A percentile compares a stretch with the other conserved stretches of the same genome.
Evolutionary conservation across 345 rosid species (phyloP).

Genomic region (Rhodomyrtus tomentosa): DNA sequence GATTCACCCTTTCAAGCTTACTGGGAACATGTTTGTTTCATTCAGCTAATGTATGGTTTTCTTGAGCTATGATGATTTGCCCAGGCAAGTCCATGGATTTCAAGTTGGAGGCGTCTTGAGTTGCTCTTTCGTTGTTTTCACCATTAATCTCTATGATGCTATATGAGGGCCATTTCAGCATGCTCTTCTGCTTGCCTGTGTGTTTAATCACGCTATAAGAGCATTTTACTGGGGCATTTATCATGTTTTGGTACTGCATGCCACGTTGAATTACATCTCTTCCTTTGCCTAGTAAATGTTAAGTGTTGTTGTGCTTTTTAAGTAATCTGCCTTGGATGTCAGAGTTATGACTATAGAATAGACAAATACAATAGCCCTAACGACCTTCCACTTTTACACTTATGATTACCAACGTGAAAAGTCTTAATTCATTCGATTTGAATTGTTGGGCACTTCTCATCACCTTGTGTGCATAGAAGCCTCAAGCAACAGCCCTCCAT

Average conservation of each 20-base stretch:
- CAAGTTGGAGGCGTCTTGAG: not conserved
- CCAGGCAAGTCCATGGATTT: not conserved
- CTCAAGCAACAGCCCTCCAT: not conserved
- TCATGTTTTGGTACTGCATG: not conserved
- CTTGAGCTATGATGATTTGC: not conserved
- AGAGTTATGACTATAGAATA: not conserved
- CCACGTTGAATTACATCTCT: not conserved
- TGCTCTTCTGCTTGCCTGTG: not conserved
- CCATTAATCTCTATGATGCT: not conserved
- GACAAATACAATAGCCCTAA: not conserved
- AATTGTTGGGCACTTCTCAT: not conserved
- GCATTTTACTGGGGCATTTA: not conserved
- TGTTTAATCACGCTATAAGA: not conserved
- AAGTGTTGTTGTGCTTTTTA: not conserved
- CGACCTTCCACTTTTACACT: not conserved
- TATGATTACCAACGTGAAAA: not conserved
- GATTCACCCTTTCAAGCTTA: not conserved
- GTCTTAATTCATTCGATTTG: not conserved
- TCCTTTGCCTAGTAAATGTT: not conserved
- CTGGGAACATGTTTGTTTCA: not conserved
- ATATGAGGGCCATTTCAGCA: not conserved
- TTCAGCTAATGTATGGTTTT: not conserved
- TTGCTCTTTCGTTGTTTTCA: not conserved
- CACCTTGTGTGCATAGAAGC: not conserved
- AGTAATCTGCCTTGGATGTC: not conserved